Conservation (phyloP, 192 early-diverging fungal genomes). For the Coemansia sp. region DNA sequence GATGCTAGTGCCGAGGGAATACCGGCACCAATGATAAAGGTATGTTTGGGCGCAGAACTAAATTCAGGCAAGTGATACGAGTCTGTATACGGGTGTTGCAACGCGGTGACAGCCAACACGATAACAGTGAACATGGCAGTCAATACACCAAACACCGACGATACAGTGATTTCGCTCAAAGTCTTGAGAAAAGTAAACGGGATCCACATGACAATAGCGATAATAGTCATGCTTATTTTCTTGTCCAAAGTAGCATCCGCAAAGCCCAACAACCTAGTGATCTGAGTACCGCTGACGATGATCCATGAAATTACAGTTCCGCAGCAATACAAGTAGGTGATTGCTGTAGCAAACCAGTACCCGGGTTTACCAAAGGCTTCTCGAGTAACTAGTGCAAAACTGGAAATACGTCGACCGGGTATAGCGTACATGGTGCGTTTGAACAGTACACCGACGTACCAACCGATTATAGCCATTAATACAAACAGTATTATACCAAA, state of each 20-base stretch:
- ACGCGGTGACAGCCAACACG: constrained; percentile 30
- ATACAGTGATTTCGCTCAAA: constrained; percentile 73
- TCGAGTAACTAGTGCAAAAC: constrained; percentile 61
- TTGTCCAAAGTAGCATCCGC: constrained; percentile 37
- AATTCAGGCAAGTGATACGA: constrained; percentile 33
- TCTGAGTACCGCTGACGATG: constrained; percentile 71
- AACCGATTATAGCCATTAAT: constrained; percentile 64
- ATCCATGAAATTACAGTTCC: constrained; percentile 70
- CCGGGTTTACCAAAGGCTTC: constrained; percentile 68
- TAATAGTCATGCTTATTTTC: constrained; percentile 65
- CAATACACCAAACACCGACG: constrained; percentile 68
- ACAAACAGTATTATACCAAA: constrained; percentile 66
- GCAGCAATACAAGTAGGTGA: constrained; percentile 58
- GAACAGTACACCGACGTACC: constrained; percentile 73
- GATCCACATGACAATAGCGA: constrained; percentile 60
- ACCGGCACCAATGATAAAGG: constrained; percentile 58
- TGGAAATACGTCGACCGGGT: constrained; percentile 55
- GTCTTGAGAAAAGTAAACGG: constrained; percentile 77
- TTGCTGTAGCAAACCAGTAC: constrained; percentile 54
- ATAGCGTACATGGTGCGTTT: constrained; percentile 68
- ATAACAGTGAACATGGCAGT: constrained; percentile 64
- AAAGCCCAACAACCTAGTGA: constrained; percentile 55
- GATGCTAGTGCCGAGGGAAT: constrained; percentile 74
- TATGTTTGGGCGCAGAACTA: constrained; percentile 36
- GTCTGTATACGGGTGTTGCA: constrained; percentile 42